Conservation (phyloP, 169 alveolate species). For the Theileria orientalis region DNA sequence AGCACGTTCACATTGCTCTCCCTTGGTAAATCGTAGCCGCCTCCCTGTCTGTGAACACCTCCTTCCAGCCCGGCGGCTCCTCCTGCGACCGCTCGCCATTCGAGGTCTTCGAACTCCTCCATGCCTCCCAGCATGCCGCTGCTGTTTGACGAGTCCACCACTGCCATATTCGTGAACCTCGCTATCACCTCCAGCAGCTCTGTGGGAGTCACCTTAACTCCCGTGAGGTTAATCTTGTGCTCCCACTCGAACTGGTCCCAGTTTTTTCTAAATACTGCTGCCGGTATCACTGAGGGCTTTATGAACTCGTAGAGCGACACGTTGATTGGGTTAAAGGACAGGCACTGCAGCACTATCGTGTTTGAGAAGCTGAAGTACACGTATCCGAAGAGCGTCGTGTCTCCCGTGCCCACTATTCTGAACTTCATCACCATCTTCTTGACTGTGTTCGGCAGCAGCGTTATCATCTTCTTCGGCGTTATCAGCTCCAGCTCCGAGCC, state of each 20-base stretch:
- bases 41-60: too few species aligned
- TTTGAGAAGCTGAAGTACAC: constrained; percentile 86
- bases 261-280: constrained; percentile 84
- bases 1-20: not conserved
- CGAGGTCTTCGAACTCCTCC: not conserved
- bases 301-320: constrained; percentile 87
- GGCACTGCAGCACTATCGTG: constrained; percentile 71
- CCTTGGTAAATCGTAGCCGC: too few species aligned
- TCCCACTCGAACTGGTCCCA: constrained; percentile 98
- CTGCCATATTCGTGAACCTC: constrained; percentile 34
- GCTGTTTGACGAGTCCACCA: constrained; percentile 16
- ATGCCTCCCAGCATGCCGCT: not conserved
- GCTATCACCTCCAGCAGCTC: constrained; percentile 16
- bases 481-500: constrained; percentile 80
- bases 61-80: constrained; percentile 14
- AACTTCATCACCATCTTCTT: constrained; percentile 76
- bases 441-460: constrained; percentile 77
- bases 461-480: constrained; percentile 81
- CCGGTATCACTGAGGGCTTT: constrained; percentile 82
- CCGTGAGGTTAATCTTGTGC: constrained; percentile 78
- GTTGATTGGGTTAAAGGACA: constrained; percentile 82
- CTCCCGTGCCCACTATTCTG: constrained; percentile 81
- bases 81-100: too few species aligned
- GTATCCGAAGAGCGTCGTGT: constrained; percentile 90
- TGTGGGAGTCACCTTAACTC: constrained; percentile 26